Percentiles rank a stretch among this genome's conserved stretches.
phyloP scores from a whole-genome alignment of 306 rosid species.

The Vigna angularis region DNA sequence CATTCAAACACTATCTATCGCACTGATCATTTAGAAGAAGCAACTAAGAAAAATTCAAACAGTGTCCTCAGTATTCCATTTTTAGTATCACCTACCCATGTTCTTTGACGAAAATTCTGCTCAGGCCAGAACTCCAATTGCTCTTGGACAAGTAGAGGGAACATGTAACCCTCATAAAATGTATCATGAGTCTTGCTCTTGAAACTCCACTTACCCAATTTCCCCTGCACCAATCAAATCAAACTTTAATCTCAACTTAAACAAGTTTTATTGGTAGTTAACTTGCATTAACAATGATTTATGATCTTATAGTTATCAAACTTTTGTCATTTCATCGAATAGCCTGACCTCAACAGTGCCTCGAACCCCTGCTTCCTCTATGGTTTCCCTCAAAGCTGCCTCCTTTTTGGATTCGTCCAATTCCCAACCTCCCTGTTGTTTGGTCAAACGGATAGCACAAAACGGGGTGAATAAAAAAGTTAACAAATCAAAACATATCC shows the following conservation, averaged over 20 bases:
- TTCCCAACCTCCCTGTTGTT: conserved; percentile 90
- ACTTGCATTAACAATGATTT: too few relatives aligned
- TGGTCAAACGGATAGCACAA: background rate
- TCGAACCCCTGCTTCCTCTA: conserved; percentile 89
- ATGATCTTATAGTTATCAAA: too few relatives aligned
- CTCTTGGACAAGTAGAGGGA: conserved; percentile 81
- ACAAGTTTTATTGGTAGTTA: background rate
- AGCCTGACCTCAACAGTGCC: conserved; percentile 68
- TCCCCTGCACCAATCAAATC: conserved; percentile 50
- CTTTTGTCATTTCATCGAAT: too few relatives aligned
- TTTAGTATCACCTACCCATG: conserved; percentile 62
- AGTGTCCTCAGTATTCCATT: background rate
- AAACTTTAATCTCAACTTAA: background rate
- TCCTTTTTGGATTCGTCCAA: conserved; percentile 79
- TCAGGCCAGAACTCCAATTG: conserved; percentile 91
- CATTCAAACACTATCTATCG: background rate
- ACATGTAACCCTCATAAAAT: conserved; percentile 83
- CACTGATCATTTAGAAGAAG: background rate
- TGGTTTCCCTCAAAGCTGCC: conserved; percentile 81
- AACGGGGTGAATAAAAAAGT: background rate
- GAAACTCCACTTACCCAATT: conserved; percentile 86
- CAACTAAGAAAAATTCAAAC: background rate
- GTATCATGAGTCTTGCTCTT: conserved; percentile 79
- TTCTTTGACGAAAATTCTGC: conserved; percentile 65
- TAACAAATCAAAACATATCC: background rate